Evolutionary conservation across 176 grass and related monocot species (phyloP), one percentile per base, ranked within the genome.

Genomic region (Tillandsia leiboldiana): DNA sequence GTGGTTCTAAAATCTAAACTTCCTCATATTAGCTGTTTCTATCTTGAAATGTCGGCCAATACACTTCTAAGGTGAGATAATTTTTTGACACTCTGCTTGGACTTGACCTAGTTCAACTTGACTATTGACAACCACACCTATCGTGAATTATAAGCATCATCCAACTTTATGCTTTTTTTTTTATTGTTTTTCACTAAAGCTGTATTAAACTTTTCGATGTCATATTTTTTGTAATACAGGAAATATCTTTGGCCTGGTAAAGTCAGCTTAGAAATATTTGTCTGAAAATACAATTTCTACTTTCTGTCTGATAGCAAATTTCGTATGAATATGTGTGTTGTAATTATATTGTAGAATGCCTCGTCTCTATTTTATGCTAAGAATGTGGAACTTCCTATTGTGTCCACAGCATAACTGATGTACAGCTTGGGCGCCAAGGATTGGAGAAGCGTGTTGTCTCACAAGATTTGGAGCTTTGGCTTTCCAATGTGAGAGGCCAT

Each of bases 401-500:
- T 86, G 47, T 68, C 51, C 18, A 58, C 84, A 97, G 93, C 48
- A 90, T 97, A 87, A 85, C 79, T 18, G 93, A 90, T 47, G 82
- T 97, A 63, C 68, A 80, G 61, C 83, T 97, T 51, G 89, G 93
- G 50, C 86, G 86, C 8, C 89, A 90, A 72, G 93, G 83, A 12
- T 75, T 83, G 53, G 93, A 97, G 62, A 97, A 97, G 77, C 93
- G 93, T 51, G 93, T 89, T 51, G 93, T 97, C 61, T 97, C 93
- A 52, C 93, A 97, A 81, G 93, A 97, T 72, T 77, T 97, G 66
- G 84, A 97, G 69, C 89, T 97, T 75, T 97, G 93, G 93, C 84
- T 97, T 77, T 97, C 93, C 59, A 97, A 84, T 67, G 93, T 97
- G 81, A 66, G 74, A 10, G 81, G 14, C 64, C 52, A 70, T 17